Evolutionary conservation across 2,329 filamentous ascomycete genomes (phyloP).

Genomic region (Epichloe glyceriae): DNA sequence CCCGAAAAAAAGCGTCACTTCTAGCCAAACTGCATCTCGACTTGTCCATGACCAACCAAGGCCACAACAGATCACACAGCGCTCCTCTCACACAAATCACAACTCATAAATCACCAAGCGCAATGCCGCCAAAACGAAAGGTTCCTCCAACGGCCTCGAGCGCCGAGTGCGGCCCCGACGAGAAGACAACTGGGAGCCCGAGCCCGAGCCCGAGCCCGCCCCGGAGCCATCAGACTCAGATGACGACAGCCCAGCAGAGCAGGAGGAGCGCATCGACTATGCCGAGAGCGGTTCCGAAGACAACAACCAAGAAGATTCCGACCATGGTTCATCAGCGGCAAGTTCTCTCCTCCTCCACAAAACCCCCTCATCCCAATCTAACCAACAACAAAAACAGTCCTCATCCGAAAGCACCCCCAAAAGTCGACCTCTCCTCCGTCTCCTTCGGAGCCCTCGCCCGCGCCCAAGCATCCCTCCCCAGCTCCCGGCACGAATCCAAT

Average conservation of each 20-base stretch:
- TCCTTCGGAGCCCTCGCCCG: constrained; percentile 86
- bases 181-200: constrained; percentile 30
- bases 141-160: constrained; percentile 21
- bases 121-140: constrained; percentile 29
- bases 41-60: neutral
- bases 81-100: neutral
- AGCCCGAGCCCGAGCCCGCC: constrained; percentile 17
- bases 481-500: constrained; percentile 15
- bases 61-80: neutral
- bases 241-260: constrained; percentile 16
- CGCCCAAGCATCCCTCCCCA: constrained; percentile 58
- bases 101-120: neutral
- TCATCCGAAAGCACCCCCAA: constrained; percentile 9
- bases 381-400: neutral
- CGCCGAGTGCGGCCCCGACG: constrained; percentile 31
- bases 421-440: constrained; percentile 43
- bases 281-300: constrained; percentile 17
- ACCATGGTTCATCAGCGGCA: constrained; percentile 17
- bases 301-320: constrained; percentile 19
- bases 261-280: constrained; percentile 15
- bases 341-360: constrained; percentile 13
- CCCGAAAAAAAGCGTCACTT: neutral
- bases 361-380: constrained; percentile 1
- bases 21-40: constrained; percentile 8
- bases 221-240: constrained; percentile 12